phyloP scores from a whole-genome alignment of 164 flowering plant genomes.

The Macadamia tetraphylla region DNA sequence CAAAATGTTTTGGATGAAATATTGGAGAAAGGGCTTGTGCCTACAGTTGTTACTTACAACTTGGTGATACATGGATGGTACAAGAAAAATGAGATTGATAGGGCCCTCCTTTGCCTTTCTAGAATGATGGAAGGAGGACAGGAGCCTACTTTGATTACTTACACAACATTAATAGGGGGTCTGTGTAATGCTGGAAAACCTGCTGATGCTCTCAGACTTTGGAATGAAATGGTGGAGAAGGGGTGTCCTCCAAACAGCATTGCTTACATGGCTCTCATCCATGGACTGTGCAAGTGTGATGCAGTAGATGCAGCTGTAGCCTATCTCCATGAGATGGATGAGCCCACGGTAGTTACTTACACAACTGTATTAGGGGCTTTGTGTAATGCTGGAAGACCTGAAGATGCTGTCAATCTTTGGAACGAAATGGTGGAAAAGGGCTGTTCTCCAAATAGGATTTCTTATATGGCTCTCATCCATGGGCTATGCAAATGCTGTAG shows the following conservation, averaged over 20 bases:
- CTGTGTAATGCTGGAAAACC: slow-evolving; percentile 59
- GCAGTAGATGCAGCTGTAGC: slow-evolving; percentile 37
- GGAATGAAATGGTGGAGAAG: slow-evolving; percentile 58
- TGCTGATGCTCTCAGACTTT: slow-evolving; percentile 58
- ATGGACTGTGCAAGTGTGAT: slow-evolving; percentile 78
- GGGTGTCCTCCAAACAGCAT: slow-evolving; percentile 64
- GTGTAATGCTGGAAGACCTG: slow-evolving; percentile 57
- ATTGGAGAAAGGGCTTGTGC: slow-evolving; percentile 53
- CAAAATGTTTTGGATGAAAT: slow-evolving; percentile 44
- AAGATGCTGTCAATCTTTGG: slow-evolving; percentile 68
- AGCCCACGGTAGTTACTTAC: slow-evolving; percentile 52
- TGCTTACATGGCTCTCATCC: slow-evolving; percentile 63
- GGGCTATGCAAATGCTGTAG: slow-evolving; percentile 79
- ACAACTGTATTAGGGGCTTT: slow-evolving; percentile 73
- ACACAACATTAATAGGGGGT: slow-evolving; percentile 75
- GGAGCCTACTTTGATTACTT: slow-evolving; percentile 65
- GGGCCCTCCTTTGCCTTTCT: slow-evolving; percentile 46
- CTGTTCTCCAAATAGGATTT: slow-evolving; percentile 57
- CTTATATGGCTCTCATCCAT: slow-evolving; percentile 62
- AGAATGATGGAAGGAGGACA: slow-evolving; percentile 47
- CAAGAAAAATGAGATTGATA: slow-evolving; percentile 51
- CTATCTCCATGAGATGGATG: slow-evolving; percentile 20
- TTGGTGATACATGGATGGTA: slow-evolving; percentile 72
- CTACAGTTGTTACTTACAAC: slow-evolving; percentile 82
- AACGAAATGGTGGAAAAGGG: slow-evolving; percentile 53